Base-by-base conservation (phyloP, 176 grass and related monocot species). In the Guadua angustifolia region DNA sequence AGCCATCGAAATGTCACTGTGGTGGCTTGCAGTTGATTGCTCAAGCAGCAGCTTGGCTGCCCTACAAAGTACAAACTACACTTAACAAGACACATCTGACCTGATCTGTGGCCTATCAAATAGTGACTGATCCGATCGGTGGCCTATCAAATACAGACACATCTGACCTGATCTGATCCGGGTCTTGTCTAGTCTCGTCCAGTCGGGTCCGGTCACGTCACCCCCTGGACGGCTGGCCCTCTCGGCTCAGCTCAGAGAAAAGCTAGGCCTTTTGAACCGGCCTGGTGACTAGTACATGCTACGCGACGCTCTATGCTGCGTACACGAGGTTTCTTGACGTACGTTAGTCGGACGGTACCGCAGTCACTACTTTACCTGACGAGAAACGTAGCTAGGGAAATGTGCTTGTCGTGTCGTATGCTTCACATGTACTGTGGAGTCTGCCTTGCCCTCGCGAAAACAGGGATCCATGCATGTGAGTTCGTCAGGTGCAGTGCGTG, bases 161-260 rank as follows among this genome's bases (percentile, higher is more conserved):
- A 25, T 17, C 22, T 26, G 15, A 43, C 45, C 56, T 25, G 13
- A 59, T 78, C 56, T 16, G 13, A 59, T 78, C 56, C 16, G 13
- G 75, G 22, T 19, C 39, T 62, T 29, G 56, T 35, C 15, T 17
- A 33, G 76, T 79, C 76, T 26, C 42, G 76, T 79, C 76, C 25
- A 9, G 76, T 60, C 55, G 6, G 52, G 18, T 62, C 75, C 5
- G 45, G 75, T 63, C 75, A 63, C 42, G 75, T 78, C 75, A 42
- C 9, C 24, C 17, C 8, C n/a, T 39, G 51, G 21, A 12, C 2
- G 74, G 36, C 35, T 10, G 74, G 19, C 39, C 45, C 58, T 79
- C 59, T 79, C 76, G 16, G 25, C 59, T 79, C 76, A 79, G 76
- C 76, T 9, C 46, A 64, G 59, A 63, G 59, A 47, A 50, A 33